Evolutionary conservation across 805 yeast genomes (phyloP).

Genomic region (Ogataea ramenticola): DNA sequence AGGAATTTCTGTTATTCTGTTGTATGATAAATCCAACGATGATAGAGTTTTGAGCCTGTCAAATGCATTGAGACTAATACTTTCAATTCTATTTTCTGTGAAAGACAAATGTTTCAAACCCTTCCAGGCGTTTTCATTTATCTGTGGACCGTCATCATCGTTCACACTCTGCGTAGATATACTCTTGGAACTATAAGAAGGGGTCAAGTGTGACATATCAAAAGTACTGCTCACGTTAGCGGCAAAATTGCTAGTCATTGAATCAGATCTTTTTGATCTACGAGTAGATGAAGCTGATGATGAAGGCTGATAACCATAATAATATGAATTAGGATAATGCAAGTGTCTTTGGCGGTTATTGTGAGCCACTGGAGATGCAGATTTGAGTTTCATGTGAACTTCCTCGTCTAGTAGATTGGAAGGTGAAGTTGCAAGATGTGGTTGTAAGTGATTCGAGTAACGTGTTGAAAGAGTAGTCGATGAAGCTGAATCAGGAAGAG

Average conservation of each 20-base stretch:
- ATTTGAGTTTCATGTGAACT: not conserved
- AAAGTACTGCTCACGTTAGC: not conserved
- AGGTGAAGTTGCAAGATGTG: not conserved
- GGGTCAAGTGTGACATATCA: not conserved
- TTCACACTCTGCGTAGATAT: not conserved
- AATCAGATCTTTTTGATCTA: conserved; percentile 7
- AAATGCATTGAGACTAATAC: conserved; percentile 23
- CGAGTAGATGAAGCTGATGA: not conserved
- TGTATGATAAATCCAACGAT: conserved; percentile 49
- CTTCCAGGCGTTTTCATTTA: conserved; percentile 25
- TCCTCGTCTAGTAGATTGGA: not conserved
- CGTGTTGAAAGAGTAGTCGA: not conserved
- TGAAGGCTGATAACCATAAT: not conserved
- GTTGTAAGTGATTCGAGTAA: not conserved
- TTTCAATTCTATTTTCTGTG: conserved; percentile 30
- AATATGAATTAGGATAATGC: not conserved
- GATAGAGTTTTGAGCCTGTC: conserved; percentile 25
- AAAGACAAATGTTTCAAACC: conserved; percentile 33
- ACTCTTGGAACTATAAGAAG: not conserved
- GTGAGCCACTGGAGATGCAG: not conserved
- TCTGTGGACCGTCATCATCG: not conserved
- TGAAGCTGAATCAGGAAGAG: conserved; percentile 14
- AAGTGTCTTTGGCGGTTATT: not conserved
- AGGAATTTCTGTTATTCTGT: conserved; percentile 43
- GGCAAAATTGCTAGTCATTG: conserved; percentile 1